Evolutionary conservation across 768 basidiomycete species (phyloP), one percentile per base, ranked within the genome.

Genomic region (Neoboletus brunneissimus): DNA sequence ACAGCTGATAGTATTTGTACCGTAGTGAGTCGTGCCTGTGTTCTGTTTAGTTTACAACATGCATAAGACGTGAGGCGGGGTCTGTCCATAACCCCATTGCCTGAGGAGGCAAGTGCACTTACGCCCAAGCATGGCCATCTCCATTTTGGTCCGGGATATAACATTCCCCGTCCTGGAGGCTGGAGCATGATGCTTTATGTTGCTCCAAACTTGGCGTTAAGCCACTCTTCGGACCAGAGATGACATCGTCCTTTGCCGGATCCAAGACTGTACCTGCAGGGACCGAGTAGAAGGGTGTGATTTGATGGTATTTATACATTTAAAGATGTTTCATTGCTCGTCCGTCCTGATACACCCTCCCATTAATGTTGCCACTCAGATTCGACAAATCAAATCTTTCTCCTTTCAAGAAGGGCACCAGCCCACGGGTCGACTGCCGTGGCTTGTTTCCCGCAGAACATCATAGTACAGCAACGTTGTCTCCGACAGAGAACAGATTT

Each of bases 361-460:
- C n/a, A 12, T 11, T 38, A 37, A 68, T 69, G 67, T 12, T 56
- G 5, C 60, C 57, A 29, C 41, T 47, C 56, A 57, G 27, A 12
- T 35, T 10, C n/a, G 54, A 60, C 54, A 62, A 47, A 27, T 40
- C 42, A 27, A 57, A 66, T 32, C 11, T 54, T 23, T 60, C 62
- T 12, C 64, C 58, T 41, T 31, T 68, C 37, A 69, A 52, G 52
- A 69, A 55, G 54, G 49, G 27, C 15, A 4, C 51, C 25, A 4
- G 37, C 45, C 56, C 54, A 12, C 62, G 67, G 38, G 32, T 57
- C 42, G 64, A 69, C 58, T 67, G 61, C 23, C 67, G 67, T 32
- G 31, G 5, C 38, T 15, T 68, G 43, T 68, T 68, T 53, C 27
- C 48, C 18, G 13, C 40, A 23, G 58, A 55, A 42, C 42, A 27